A percentile compares a stretch with the other conserved stretches of the same genome.
Evolutionary conservation across 495 filamentous ascomycete species (phyloP).

Genomic region (Penicillium coffeae): DNA sequence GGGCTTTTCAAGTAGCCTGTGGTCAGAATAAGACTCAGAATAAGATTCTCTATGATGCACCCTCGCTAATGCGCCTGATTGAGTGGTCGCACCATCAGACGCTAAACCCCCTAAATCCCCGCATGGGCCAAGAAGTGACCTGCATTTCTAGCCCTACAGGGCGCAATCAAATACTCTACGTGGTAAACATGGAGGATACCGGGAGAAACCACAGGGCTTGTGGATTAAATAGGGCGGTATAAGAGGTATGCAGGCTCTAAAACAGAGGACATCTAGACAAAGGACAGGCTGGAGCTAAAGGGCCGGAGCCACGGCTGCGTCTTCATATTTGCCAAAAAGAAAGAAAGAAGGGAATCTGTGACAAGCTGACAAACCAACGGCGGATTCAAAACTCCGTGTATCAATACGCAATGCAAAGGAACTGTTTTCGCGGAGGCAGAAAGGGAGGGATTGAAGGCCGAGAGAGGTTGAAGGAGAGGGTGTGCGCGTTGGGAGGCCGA

Average conservation of each 20-base stretch:
- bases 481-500: constrained; percentile 14
- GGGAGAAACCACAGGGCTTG: background rate
- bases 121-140: constrained; percentile 19
- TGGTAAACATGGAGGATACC: background rate
- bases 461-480: constrained; percentile 8
- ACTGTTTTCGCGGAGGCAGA: constrained; percentile 14
- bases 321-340: constrained; percentile 25
- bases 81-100: background rate
- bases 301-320: constrained; percentile 11
- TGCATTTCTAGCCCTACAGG: constrained; percentile 13
- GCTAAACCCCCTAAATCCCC: constrained; percentile 18
- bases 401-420: constrained; percentile 27
- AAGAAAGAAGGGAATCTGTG: constrained; percentile 11
- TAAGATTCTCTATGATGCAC: no score
- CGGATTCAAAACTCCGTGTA: constrained; percentile 17
- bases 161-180: background rate
- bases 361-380: constrained; percentile 13
- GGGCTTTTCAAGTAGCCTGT: no score
- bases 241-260: constrained; percentile 21
- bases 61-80: no score
- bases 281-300: constrained; percentile 10
- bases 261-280: constrained; percentile 18
- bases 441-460: constrained; percentile 1
- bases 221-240: constrained; percentile 1
- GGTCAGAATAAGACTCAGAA: no score